Conservation (phyloP, 371 early-diverging fungal species). For the Dichotomocladium elegans region DNA sequence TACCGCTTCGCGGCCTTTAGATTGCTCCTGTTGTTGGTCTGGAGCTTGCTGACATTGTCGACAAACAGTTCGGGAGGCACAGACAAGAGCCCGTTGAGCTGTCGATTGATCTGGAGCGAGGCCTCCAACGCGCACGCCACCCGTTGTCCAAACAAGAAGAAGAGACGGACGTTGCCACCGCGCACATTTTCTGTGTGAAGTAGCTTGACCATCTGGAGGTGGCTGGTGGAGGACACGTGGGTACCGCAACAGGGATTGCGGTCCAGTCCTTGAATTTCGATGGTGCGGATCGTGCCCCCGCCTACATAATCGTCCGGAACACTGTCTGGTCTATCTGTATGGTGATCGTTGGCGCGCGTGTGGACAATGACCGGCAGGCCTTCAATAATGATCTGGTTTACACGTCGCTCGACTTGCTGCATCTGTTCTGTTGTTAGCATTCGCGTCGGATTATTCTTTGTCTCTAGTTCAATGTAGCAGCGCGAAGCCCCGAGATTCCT, state of each 20-base stretch:
- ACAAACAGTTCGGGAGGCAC: conserved; percentile 58
- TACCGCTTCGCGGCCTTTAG: conserved; percentile 42
- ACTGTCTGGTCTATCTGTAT: conserved; percentile 37
- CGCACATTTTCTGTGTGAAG: conserved; percentile 65
- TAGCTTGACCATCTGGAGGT: conserved; percentile 63
- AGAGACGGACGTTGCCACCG: conserved; percentile 65
- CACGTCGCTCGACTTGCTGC: conserved; percentile 41
- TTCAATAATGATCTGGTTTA: conserved; percentile 58
- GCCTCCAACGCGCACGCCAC: conserved; percentile 48
- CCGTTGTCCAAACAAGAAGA: conserved; percentile 66
- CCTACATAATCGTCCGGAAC: conserved; percentile 64
- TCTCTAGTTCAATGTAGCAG: conserved; percentile 59
- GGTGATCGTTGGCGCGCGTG: conserved; percentile 20
- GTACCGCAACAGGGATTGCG: conserved; percentile 85
- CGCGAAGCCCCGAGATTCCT: conserved; percentile 58
- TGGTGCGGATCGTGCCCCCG: conserved; percentile 57
- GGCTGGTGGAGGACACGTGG: conserved; percentile 56
- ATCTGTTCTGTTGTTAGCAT: conserved; percentile 45
- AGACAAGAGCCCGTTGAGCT: conserved; percentile 51
- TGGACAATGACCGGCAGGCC: conserved; percentile 49
- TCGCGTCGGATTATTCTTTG: conserved; percentile 16
- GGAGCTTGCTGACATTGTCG: conserved; percentile 47
- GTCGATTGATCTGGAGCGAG: conserved; percentile 41
- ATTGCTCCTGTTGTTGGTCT: conserved; percentile 35
- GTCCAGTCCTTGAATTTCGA: conserved; percentile 57